phyloP scores from a whole-genome alignment of 345 rosid species.

The Eucalyptus pauciflora region DNA sequence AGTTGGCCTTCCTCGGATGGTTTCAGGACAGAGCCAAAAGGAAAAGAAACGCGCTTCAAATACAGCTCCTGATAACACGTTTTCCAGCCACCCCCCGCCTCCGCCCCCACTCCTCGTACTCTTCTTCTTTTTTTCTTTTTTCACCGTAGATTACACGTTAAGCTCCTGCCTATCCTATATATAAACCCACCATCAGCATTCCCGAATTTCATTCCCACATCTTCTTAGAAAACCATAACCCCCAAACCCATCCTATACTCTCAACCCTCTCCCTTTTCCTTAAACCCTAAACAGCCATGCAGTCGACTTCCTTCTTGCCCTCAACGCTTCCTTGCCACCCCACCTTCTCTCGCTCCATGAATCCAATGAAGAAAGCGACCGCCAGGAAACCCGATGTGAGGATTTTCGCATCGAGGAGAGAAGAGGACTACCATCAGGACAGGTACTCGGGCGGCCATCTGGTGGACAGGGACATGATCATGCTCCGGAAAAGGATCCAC shows the following conservation, averaged over 20 bases:
- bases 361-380: not conserved
- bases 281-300: not conserved
- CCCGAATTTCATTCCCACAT: not conserved
- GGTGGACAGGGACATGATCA: conserved; percentile 25
- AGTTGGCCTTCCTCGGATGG: not conserved
- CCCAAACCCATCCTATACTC: not conserved
- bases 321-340: not conserved
- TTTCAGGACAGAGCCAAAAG: not conserved
- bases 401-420: not conserved
- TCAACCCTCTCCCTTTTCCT: not conserved
- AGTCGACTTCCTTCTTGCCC: not conserved
- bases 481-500: conserved; percentile 21
- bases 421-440: not conserved
- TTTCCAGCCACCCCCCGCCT: not conserved
- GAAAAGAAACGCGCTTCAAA: not conserved
- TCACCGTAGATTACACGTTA: not conserved
- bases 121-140: not conserved
- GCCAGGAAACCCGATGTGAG: not conserved
- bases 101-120: not conserved
- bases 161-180: not conserved
- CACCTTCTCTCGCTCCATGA: not conserved
- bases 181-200: not conserved
- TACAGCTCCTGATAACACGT: not conserved
- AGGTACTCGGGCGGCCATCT: not conserved
- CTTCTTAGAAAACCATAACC: not conserved